Conservation (phyloP, 768 basidiomycete species). For the Tricholoma hemisulphureum region DNA sequence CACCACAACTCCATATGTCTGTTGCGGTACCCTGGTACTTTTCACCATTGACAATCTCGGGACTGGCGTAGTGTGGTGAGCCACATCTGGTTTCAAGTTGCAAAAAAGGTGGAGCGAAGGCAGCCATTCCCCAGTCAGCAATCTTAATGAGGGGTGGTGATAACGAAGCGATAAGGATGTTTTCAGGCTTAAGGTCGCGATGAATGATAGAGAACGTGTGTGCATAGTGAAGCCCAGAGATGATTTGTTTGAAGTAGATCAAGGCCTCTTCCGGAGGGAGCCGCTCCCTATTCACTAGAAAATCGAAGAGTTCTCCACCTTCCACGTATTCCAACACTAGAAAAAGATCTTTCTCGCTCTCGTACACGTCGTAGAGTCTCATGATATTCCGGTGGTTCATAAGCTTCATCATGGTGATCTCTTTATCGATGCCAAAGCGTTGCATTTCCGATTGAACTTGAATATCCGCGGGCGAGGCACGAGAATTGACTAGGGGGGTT, state of each 20-base stretch:
- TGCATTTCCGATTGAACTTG: slow-evolving; percentile 77
- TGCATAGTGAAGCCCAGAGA: slow-evolving; percentile 94
- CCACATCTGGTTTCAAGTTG: slow-evolving; percentile 95
- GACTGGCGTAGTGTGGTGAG: slow-evolving; percentile 94
- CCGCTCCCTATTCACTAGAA: slow-evolving; percentile 84
- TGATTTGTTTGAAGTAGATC: slow-evolving; percentile 92
- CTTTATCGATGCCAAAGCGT: slow-evolving; percentile 84
- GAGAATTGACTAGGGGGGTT: slow-evolving; percentile 71
- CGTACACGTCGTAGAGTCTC: slow-evolving; percentile 93
- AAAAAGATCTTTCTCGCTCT: slow-evolving; percentile 87
- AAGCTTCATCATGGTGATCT: slow-evolving; percentile 99
- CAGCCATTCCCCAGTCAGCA: slow-evolving; percentile 98
- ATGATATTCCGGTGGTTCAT: slow-evolving; percentile 98
- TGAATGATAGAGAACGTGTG: slow-evolving; percentile 98
- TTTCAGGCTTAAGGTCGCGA: slow-evolving; percentile 97
- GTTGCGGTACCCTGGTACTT: slow-evolving; percentile 87
- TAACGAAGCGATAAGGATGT: slow-evolving; percentile 85
- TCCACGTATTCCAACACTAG: slow-evolving; percentile 93
- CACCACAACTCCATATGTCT: slow-evolving; percentile 96
- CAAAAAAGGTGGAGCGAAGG: slow-evolving; percentile 81
- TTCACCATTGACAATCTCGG: slow-evolving; percentile 91
- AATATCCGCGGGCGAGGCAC: slow-evolving; percentile 63
- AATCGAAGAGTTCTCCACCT: slow-evolving; percentile 96
- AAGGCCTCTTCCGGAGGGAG: slow-evolving; percentile 81
- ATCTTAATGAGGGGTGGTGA: slow-evolving; percentile 87